Evolutionary conservation across 306 rosid genomes (phyloP).

Genomic region (Fragaria ananassa): DNA sequence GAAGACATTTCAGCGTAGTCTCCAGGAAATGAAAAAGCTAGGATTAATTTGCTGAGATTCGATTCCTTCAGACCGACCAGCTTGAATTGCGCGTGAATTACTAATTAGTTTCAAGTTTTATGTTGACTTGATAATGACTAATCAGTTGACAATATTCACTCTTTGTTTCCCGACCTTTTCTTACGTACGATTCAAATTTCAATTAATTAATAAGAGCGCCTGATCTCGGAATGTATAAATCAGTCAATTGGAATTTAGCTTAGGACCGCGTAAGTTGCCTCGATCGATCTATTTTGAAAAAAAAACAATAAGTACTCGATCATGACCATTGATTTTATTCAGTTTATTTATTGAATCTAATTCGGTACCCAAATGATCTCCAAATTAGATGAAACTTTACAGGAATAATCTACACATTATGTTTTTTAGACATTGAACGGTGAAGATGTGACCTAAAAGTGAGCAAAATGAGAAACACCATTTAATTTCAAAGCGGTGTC

Average conservation of each 20-base stretch:
- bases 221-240: not conserved
- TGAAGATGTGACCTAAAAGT: too few species aligned
- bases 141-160: not conserved
- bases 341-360: too few species aligned
- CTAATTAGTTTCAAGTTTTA: not conserved
- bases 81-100: not conserved
- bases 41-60: too few species aligned
- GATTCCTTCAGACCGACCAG: not conserved
- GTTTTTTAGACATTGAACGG: too few species aligned
- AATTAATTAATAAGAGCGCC: not conserved
- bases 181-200: not conserved
- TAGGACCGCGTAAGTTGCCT: not conserved
- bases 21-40: not conserved
- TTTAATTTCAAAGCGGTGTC: too few species aligned
- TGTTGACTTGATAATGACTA: not conserved
- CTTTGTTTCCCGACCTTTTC: not conserved
- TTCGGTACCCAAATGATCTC: too few species aligned
- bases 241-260: not conserved
- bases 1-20: slow-evolving; percentile 6
- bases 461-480: too few species aligned
- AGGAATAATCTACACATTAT: too few species aligned
- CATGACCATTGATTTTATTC: too few species aligned
- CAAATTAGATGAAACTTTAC: too few species aligned
- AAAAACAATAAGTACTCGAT: too few species aligned
- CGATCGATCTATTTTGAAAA: too few species aligned